These are phyloP conservation scores for Camellia oleifera DNA, from an alignment of 179 eudicot species.

Conservation along the genomic window DNA sequence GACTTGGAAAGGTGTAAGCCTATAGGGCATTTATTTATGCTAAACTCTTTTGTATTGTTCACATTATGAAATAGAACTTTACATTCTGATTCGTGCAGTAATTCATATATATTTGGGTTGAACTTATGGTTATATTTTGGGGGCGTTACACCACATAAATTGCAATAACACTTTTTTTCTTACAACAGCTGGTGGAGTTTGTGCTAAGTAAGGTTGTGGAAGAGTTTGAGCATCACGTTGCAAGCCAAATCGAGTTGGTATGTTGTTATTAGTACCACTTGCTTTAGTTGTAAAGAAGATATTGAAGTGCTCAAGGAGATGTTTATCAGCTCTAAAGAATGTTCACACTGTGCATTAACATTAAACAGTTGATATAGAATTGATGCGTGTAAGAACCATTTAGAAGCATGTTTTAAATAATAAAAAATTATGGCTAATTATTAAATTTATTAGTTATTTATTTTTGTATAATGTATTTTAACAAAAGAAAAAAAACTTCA, in stretches of 20 bases:
- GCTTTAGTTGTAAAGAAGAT: not conserved
- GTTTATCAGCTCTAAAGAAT: not conserved
- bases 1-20: no score
- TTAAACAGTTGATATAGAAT: not conserved
- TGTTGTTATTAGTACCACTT: constrained; percentile 9
- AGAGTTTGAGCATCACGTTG: constrained; percentile 86
- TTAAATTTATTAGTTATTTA: not conserved
- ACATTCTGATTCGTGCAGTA: no score
- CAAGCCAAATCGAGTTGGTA: constrained; percentile 61
- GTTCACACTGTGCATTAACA: not conserved
- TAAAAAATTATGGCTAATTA: not conserved
- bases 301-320: not conserved
- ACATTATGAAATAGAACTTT: no score
- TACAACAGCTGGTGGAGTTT: constrained; percentile 77
- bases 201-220: constrained; percentile 82
- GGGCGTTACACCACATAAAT: no score
- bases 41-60: no score
- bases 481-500: constrained; percentile 46
- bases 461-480: constrained; percentile 1
- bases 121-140: no score
- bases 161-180: constrained; percentile 13
- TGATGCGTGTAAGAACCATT: constrained; percentile 1
- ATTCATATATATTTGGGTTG: no score
- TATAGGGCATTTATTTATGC: no score
- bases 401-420: not conserved